Percentiles rank a stretch among this genome's conserved stretches.
phyloP scores from a whole-genome alignment of 768 basidiomycete genomes.

The Leccinellum rugosiceps region DNA sequence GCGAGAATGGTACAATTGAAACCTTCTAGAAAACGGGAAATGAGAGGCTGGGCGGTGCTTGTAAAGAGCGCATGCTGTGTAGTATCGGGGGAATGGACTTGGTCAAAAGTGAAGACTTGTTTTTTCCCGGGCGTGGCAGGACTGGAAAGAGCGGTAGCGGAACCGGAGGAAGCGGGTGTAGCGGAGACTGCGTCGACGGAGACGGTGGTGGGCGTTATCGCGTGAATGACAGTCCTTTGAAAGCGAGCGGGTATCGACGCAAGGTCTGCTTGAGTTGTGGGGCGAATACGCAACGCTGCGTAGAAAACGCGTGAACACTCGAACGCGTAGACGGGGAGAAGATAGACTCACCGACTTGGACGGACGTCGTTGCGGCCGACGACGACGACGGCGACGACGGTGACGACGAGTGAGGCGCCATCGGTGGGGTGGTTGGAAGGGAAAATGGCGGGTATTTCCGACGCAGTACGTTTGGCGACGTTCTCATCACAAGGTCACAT shows the following conservation, averaged over 20 bases:
- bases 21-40: conserved; percentile 85
- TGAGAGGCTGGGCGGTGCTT: conserved; percentile 78
- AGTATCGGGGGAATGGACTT: conserved; percentile 83
- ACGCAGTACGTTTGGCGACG: conserved; percentile 8
- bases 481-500: conserved; percentile 19
- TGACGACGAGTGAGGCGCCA: conserved; percentile 72
- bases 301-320: conserved; percentile 6
- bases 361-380: conserved; percentile 69
- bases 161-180: conserved; percentile 47
- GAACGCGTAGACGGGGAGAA: neutral
- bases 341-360: conserved; percentile 84
- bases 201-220: conserved; percentile 69
- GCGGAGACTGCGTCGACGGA: conserved; percentile 72
- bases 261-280: conserved; percentile 79
- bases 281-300: conserved; percentile 86
- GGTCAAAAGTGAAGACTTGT: conserved; percentile 89
- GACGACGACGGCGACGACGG: conserved; percentile 61
- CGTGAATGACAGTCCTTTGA: conserved; percentile 84
- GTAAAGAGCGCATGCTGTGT: conserved; percentile 86
- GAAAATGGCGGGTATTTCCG: conserved; percentile 30
- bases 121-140: conserved; percentile 62
- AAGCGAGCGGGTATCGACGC: conserved; percentile 90
- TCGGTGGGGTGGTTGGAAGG: conserved; percentile 41
- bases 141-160: conserved; percentile 46
- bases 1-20: conserved; percentile 81